Evolutionary conservation across 176 grass and related monocot genomes (phyloP).

Genomic region (Neostapfia colusana): DNA sequence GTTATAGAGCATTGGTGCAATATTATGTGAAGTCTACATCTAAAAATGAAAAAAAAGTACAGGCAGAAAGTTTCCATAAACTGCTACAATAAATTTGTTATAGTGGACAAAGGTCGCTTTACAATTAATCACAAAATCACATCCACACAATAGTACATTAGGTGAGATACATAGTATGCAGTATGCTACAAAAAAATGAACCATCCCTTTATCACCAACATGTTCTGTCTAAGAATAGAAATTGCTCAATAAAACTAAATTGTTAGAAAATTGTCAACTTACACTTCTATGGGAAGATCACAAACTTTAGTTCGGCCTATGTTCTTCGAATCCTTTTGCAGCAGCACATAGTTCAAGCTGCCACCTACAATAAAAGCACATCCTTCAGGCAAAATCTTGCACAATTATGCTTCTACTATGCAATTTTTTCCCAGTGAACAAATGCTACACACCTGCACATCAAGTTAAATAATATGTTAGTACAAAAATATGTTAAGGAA

Average conservation of each 20-base stretch:
- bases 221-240: background rate
- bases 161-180: background rate
- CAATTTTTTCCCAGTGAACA: background rate
- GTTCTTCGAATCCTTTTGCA: slow-evolving; percentile 44
- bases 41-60: background rate
- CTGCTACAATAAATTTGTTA: background rate
- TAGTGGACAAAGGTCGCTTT: slow-evolving; percentile 11
- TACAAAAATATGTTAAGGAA: slow-evolving; percentile 1
- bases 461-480: background rate
- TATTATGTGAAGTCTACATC: slow-evolving; percentile 21
- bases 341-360: slow-evolving; percentile 33
- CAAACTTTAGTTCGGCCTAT: slow-evolving; percentile 50
- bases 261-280: slow-evolving; percentile 34
- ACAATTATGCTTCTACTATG: background rate
- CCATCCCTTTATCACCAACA: background rate
- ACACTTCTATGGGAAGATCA: slow-evolving; percentile 48
- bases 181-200: slow-evolving; percentile 15
- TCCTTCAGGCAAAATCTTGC: slow-evolving; percentile 19
- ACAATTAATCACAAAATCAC: slow-evolving; percentile 1
- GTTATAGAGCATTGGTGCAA: background rate
- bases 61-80: background rate
- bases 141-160: background rate
- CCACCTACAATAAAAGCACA: slow-evolving; percentile 24
- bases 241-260: slow-evolving; percentile 14
- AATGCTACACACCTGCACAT: background rate